A percentile compares a stretch with the other conserved stretches of the same genome.
These are phyloP conservation scores for Podila verticillata DNA, from an alignment of 192 early-diverging fungal species.

Conservation along the genomic window DNA sequence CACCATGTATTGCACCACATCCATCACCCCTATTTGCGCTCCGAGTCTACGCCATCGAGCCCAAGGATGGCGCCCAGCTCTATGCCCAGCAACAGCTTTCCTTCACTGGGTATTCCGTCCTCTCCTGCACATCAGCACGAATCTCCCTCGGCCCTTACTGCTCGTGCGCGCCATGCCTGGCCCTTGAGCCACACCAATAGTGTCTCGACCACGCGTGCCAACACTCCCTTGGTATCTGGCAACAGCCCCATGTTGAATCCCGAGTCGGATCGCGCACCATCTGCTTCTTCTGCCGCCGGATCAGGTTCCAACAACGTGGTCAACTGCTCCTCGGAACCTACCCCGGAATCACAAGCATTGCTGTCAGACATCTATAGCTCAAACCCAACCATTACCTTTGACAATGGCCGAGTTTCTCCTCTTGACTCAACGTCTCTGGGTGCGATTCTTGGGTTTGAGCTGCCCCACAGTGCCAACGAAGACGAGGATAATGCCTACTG, in stretches of 20 bases:
- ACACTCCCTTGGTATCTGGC: slow-evolving; percentile 16
- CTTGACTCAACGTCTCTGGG: slow-evolving; percentile 46
- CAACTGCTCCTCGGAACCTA: slow-evolving; percentile 43
- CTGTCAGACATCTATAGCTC: slow-evolving; percentile 46
- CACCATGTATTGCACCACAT: slow-evolving; percentile 47
- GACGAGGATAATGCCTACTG: slow-evolving; percentile 50
- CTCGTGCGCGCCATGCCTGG: slow-evolving; percentile 34
- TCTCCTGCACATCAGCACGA: slow-evolving; percentile 43
- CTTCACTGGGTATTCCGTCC: slow-evolving; percentile 43
- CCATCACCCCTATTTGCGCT: slow-evolving; percentile 45
- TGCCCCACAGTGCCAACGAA: slow-evolving; percentile 47
- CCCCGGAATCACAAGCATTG: slow-evolving; percentile 29
- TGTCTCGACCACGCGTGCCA: slow-evolving; percentile 37
- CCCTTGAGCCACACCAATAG: slow-evolving; percentile 35
- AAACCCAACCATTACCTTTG: slow-evolving; percentile 47
- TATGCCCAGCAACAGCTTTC: slow-evolving; percentile 17
- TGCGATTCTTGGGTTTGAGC: slow-evolving; percentile 46
- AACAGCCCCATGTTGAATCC: slow-evolving; percentile 34
- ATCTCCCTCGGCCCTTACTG: slow-evolving; percentile 22
- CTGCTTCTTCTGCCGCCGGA: not conserved
- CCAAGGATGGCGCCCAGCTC: slow-evolving; percentile 24
- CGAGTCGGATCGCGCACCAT: slow-evolving; percentile 11
- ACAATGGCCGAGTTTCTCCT: slow-evolving; percentile 38
- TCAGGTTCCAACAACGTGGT: slow-evolving; percentile 1
- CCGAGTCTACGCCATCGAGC: slow-evolving; percentile 42